A percentile compares a stretch with the other conserved stretches of the same genome.
Evolutionary conservation across 208 protist species (phyloP).

Genomic region (Wallacemonas sp.): DNA sequence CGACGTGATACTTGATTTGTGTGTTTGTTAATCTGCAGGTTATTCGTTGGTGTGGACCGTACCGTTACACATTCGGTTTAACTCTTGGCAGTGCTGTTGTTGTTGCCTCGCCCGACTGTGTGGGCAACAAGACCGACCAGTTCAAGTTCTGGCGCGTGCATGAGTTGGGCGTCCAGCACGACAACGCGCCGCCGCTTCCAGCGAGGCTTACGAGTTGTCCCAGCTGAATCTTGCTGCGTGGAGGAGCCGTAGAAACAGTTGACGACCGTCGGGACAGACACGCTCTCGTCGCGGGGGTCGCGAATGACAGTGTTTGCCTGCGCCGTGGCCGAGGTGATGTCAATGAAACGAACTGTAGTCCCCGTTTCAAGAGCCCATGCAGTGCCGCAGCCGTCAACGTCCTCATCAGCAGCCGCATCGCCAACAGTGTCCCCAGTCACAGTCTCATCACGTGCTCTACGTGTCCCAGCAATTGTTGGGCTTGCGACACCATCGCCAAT

Average conservation of each 20-base stretch:
- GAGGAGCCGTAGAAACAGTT: background rate
- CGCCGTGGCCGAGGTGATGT: conserved; percentile 31
- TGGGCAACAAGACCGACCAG: conserved; percentile 1
- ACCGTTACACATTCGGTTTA: no score
- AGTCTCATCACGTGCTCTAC: no score
- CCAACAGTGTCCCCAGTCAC: no score
- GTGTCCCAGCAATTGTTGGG: no score
- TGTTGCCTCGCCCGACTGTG: background rate
- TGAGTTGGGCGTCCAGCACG: background rate
- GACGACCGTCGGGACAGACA: background rate
- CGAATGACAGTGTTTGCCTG: conserved; percentile 32
- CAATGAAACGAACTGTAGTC: conserved; percentile 24
- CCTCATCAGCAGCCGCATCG: no score
- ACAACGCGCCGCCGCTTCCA: conserved; percentile 13
- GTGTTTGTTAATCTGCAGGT: no score
- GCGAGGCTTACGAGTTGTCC: background rate
- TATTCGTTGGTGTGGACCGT: no score
- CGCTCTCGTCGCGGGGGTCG: conserved; percentile 6
- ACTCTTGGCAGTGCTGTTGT: no score
- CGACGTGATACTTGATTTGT: no score
- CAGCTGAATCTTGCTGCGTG: background rate
- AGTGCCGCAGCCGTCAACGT: no score
- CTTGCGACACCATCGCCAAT: conserved; percentile 4
- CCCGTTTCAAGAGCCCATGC: background rate
- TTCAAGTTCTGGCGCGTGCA: background rate